Base-by-base conservation (phyloP, 2,329 filamentous ascomycete genomes). In the Neoarthrinium moseri region DNA sequence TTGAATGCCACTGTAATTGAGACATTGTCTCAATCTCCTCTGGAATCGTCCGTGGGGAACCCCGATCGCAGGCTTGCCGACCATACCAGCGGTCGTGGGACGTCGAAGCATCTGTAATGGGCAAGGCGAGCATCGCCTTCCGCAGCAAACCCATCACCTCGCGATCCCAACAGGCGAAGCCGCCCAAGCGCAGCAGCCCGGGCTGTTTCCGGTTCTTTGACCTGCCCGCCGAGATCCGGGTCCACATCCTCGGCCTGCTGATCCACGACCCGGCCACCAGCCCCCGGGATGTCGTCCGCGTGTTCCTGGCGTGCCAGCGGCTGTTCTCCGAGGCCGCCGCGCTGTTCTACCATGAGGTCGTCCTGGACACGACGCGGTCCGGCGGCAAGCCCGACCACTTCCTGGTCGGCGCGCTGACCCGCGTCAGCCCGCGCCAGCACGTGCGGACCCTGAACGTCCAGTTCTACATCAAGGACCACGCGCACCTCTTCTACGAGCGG, bases 121-220 rank as follows among this genome's bases (percentile, higher is more conserved):
- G n/a, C 37, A 40, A 27, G 15, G 37, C 37, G 5, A 40, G 12
- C 23, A 33, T 45, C 15, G 43, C 43, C 10, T 39, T 45, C 17
- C 43, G 43, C 26, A 45, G 34, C 15, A 45, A 38, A 32, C 43
- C 43, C 13, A 32, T 38, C 12, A 26, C 43, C 6, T 10, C 33
- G 4, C 43, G 35, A 7, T 8, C 17, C 7, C 43, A 27, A 20
- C 34, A 30, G 22, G n/a, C 12, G 12, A 45, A 39, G 13, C 29
- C 22, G 15, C 7, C 33, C 13, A 21, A 24, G 23, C 32, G 33
- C 24, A 29, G 39, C 8, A 15, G 33, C 13, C n/a, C 33, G 12
- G 58, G 54, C 0, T 48, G 54, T 1, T 62, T 63, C 27, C 56
- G 54, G 6, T 59, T 59, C 29, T 56, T 61, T 27, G 53, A 60